These are phyloP conservation scores for Cochlearia excelsa DNA, from an alignment of 345 rosid genomes.

Conservation along the genomic window DNA sequence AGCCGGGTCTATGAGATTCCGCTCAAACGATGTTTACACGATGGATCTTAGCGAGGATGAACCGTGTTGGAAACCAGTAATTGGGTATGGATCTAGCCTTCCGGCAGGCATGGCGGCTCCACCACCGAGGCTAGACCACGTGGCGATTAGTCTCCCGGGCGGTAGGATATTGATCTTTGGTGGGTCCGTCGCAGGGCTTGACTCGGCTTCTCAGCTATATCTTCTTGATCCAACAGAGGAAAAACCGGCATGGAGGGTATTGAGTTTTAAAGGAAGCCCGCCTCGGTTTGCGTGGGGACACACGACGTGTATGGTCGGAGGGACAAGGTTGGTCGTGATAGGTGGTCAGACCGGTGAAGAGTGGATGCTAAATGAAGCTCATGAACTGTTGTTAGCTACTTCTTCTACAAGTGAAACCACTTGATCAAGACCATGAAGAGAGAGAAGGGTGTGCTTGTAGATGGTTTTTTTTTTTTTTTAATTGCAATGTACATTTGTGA, in stretches of 20 bases:
- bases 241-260: conserved; percentile 79
- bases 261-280: conserved; percentile 74
- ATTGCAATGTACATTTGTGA: too few relatives aligned
- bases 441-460: too few relatives aligned
- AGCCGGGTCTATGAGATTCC: conserved; percentile 77
- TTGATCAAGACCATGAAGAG: too few relatives aligned
- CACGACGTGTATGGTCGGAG: conserved; percentile 91
- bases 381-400: conserved; percentile 65
- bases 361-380: conserved; percentile 90
- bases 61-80: conserved; percentile 78
- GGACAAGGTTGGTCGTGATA: conserved; percentile 77
- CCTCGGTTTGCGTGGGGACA: conserved; percentile 97
- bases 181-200: conserved; percentile 89
- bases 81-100: conserved; percentile 61
- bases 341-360: conserved; percentile 97
- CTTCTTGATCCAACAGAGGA: conserved; percentile 86
- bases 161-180: conserved; percentile 86
- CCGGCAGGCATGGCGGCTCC: conserved; percentile 76
- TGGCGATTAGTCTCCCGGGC: conserved; percentile 80
- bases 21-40: conserved; percentile 90
- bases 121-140: conserved; percentile 89
- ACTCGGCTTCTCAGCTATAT: conserved; percentile 83
- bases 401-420: background rate
- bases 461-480: too few relatives aligned
- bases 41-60: conserved; percentile 91